phyloP scores from a whole-genome alignment of 306 rosid genomes.

The Prunus mongolica region DNA sequence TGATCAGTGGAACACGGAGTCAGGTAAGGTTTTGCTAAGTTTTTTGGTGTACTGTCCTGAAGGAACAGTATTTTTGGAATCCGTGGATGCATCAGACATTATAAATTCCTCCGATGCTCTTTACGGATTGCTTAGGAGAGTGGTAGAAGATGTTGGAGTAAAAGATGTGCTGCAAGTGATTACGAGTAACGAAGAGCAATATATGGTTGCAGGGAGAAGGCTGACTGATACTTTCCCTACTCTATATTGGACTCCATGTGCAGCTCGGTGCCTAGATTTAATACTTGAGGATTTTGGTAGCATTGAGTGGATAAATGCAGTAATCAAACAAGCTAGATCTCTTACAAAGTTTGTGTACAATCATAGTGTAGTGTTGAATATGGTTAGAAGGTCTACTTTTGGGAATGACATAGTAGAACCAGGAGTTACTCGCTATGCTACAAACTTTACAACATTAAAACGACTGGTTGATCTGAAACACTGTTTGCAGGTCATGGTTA shows the following conservation, averaged over 20 bases:
- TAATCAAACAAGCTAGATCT: constrained; percentile 74
- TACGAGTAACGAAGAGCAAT: constrained; percentile 56
- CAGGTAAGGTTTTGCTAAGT: constrained; percentile 39
- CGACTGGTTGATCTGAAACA: constrained; percentile 78
- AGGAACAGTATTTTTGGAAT: constrained; percentile 66
- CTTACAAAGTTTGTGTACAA: constrained; percentile 81
- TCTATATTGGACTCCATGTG: constrained; percentile 84
- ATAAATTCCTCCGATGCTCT: constrained; percentile 43
- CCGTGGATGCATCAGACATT: constrained; percentile 64
- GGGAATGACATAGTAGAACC: constrained; percentile 80
- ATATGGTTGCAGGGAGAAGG: constrained; percentile 56
- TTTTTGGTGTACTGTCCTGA: constrained; percentile 67
- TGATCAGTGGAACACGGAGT: constrained; percentile 58
- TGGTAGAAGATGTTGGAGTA: constrained; percentile 74
- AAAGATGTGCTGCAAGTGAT: constrained; percentile 83
- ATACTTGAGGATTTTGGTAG: constrained; percentile 76
- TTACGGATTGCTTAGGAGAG: constrained; percentile 60
- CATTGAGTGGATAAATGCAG: constrained; percentile 61
- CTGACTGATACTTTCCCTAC: constrained; percentile 64
- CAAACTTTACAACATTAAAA: constrained; percentile 68
- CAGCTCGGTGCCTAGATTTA: constrained; percentile 54
- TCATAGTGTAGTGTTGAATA: constrained; percentile 58
- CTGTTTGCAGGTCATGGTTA: constrained; percentile 74
- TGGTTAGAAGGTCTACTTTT: constrained; percentile 68
- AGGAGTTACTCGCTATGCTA: constrained; percentile 46